A percentile compares a stretch with the other conserved stretches of the same genome.
phyloP scores from a whole-genome alignment of 768 basidiomycete genomes.

The Lentinula detonsa region DNA sequence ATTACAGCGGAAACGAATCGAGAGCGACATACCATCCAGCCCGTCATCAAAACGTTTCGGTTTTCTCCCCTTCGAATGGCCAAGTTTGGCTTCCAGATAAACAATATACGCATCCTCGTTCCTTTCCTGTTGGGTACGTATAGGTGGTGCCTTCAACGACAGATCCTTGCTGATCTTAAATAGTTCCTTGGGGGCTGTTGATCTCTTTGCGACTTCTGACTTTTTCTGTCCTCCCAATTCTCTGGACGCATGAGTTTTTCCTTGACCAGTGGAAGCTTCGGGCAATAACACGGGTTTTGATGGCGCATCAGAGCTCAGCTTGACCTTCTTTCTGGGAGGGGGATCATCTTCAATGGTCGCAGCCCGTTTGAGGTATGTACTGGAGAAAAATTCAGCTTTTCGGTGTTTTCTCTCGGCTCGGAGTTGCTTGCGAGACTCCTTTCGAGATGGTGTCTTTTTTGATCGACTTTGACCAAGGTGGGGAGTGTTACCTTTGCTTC shows the following conservation, averaged over 20 bases:
- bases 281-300: background rate
- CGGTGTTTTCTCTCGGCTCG: constrained; percentile 55
- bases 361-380: constrained; percentile 25
- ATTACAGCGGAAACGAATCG: background rate
- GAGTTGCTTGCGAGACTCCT: constrained; percentile 59
- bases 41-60: constrained; percentile 65
- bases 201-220: background rate
- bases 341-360: constrained; percentile 37
- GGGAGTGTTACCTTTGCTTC: background rate
- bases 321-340: constrained; percentile 46
- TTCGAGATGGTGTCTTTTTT: constrained; percentile 35
- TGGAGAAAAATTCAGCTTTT: constrained; percentile 55
- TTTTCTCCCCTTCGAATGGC: constrained; percentile 41
- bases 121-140: constrained; percentile 36
- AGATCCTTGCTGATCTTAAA: background rate
- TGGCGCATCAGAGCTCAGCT: constrained; percentile 12
- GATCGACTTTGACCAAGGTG: constrained; percentile 14
- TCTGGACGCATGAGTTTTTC: background rate
- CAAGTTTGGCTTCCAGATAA: constrained; percentile 75
- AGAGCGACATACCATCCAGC: constrained; percentile 58
- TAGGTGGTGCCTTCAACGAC: background rate
- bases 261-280: background rate
- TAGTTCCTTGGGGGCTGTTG: constrained; percentile 7
- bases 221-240: constrained; percentile 9
- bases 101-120: constrained; percentile 85